A percentile compares a stretch with the other conserved stretches of the same genome.
phyloP scores from a whole-genome alignment of 352 stramenopile species.

The Plasmopara halstedii region DNA sequence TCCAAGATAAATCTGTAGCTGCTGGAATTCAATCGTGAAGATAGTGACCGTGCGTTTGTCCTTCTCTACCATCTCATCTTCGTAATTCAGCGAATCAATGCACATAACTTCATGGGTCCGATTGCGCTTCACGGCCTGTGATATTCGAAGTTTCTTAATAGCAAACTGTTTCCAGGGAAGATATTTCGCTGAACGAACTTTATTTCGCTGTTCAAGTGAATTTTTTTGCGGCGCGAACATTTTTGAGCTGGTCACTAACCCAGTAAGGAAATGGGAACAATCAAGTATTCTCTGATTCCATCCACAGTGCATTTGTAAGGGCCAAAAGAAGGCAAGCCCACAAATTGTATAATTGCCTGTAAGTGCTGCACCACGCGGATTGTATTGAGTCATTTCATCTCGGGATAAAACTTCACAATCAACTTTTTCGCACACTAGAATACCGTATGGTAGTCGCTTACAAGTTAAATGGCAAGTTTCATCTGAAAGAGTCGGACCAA shows the following conservation, averaged over 20 bases:
- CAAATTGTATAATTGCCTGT: neutral
- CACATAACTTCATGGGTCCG: slow-evolving; percentile 4
- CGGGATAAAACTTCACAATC: neutral
- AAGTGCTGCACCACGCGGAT: slow-evolving; percentile 12
- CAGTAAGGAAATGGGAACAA: slow-evolving; percentile 2
- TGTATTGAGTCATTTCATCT: slow-evolving; percentile 9
- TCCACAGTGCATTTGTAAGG: slow-evolving; percentile 2
- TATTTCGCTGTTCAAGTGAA: neutral
- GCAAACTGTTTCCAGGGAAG: slow-evolving; percentile 57
- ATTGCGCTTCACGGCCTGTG: slow-evolving; percentile 21
- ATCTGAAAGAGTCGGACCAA: neutral
- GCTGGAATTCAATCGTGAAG: slow-evolving; percentile 9
- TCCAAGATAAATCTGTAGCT: slow-evolving; percentile 29
- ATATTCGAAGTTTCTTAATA: slow-evolving; percentile 35
- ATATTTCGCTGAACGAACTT: slow-evolving; percentile 32
- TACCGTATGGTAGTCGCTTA: slow-evolving; percentile 12
- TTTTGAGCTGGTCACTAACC: slow-evolving; percentile 1
- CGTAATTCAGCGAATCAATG: slow-evolving; percentile 1
- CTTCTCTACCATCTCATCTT: slow-evolving; percentile 11
- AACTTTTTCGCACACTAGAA: slow-evolving; percentile 10
- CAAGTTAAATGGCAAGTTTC: slow-evolving; percentile 6
- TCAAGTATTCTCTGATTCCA: slow-evolving; percentile 12
- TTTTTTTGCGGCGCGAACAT: slow-evolving; percentile 1
- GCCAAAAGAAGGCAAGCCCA: slow-evolving; percentile 18
- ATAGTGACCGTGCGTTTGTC: slow-evolving; percentile 20